Conservation (phyloP, 371 early-diverging fungal species). For the Sporodiniella umbellata region DNA sequence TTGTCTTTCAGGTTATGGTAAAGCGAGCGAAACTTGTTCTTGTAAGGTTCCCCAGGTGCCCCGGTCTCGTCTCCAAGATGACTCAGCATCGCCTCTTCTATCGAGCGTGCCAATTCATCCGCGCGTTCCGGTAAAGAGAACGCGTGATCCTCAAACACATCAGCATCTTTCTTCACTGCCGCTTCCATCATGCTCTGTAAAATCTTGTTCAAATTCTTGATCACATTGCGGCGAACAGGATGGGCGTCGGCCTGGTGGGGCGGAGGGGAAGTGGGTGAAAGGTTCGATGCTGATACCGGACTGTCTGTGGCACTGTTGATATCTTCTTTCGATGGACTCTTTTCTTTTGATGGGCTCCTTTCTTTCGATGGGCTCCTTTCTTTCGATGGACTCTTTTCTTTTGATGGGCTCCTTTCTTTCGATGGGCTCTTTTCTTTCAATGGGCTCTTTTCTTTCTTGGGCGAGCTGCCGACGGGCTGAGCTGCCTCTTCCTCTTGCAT, state of each 20-base stretch:
- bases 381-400: constrained; percentile 1
- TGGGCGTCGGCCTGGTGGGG: too few relatives aligned
- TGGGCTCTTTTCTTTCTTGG: neutral
- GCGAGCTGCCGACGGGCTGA: too few relatives aligned
- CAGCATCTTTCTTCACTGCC: constrained; percentile 22
- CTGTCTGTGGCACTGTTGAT: too few relatives aligned
- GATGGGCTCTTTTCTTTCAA: neutral
- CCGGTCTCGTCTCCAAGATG: constrained; percentile 27
- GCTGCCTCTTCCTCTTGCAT: too few relatives aligned
- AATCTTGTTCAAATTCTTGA: constrained; percentile 47
- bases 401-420: neutral
- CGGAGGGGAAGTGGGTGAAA: too few relatives aligned
- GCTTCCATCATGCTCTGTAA: constrained; percentile 28
- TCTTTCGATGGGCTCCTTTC: neutral
- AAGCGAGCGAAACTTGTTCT: constrained; percentile 70
- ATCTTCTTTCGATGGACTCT: neutral
- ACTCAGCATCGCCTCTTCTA: constrained; percentile 39
- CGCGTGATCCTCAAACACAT: constrained; percentile 5
- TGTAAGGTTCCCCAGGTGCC: constrained; percentile 60
- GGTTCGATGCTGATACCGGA: constrained; percentile 13
- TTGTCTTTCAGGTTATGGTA: constrained; percentile 76
- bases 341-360: neutral
- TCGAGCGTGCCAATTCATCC: constrained; percentile 22
- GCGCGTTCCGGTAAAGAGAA: constrained; percentile 15
- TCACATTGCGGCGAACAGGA: constrained; percentile 53